Base-by-base conservation (phyloP, 2,329 filamentous ascomycete genomes). In the Rhynchosporium agropyri region DNA sequence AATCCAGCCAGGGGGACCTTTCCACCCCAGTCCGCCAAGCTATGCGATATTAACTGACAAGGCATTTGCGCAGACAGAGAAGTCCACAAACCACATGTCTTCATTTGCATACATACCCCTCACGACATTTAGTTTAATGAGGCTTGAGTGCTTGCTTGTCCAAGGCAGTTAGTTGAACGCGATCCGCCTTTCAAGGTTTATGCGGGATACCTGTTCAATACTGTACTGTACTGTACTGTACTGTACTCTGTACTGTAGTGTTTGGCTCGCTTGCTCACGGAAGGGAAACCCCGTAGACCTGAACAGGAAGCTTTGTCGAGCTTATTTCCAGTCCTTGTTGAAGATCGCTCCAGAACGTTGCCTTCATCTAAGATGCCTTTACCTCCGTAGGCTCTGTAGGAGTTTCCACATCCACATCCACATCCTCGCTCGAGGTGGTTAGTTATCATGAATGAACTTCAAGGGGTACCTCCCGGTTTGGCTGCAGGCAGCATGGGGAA, bases 1-100 rank as follows among this genome's bases (percentile, higher is more conserved):
- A 63, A 53, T 61, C 66, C 66, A 61, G 56, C 59, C 38, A 58
- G 20, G 20, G 20, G 20, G 20, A 20, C 20, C 20, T 20, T 38
- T 38, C 20, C 45, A 36, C 28, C 61, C 61, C 60, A 50, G 53
- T 29, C 31, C 36, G 26, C 28, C 26, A 56, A 36, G 26, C 59
- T 48, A 20, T 43, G 56, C 38, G 36, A 53, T 51, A 46, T 57
- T 51, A 45, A 36, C 45, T 3, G 50, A 20, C 42, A 38, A 42
- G 26, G 31, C 26, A 38, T 53, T 33, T 50, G 36, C 46, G 31
- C 20, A 2, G 42, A 6, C 38, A 49, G 20, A 28, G 42, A 60
- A 60, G 38, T 60, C 50, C 58, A 43, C 48, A 60, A 54, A 53
- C 58, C 58, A 54, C 31, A 60, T 33, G 50, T 33, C 49, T 20